Evolutionary conservation across 306 rosid genomes (phyloP).

Genomic region (Malus asiatica): DNA sequence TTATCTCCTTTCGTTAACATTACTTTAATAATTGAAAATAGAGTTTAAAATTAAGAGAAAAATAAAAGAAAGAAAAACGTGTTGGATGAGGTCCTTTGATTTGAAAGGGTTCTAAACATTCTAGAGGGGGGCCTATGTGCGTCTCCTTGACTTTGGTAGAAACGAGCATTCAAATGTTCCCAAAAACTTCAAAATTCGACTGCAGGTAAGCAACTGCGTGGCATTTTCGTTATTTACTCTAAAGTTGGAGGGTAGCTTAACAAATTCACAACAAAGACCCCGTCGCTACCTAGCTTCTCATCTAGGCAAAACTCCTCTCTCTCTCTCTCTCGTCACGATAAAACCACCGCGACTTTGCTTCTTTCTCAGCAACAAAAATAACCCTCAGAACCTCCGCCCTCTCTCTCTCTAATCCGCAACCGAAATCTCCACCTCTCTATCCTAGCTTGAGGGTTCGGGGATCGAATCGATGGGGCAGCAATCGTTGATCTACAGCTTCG

Average conservation of each 20-base stretch:
- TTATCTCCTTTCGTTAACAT: neutral
- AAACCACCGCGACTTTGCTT: neutral
- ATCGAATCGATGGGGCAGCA: constrained; percentile 68
- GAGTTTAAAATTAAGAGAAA: neutral
- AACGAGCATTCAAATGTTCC: neutral
- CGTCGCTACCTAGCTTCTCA: constrained; percentile 47
- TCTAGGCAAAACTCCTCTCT: constrained; percentile 32
- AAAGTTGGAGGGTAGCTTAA: constrained; percentile 18
- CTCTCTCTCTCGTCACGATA: neutral
- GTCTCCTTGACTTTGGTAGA: neutral
- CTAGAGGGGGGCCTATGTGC: constrained; percentile 1
- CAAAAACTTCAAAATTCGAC: constrained; percentile 16
- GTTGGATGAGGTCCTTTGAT: neutral
- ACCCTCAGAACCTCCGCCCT: constrained; percentile 5
- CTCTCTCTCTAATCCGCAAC: neutral
- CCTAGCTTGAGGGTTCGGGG: constrained; percentile 16
- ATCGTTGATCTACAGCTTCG: constrained; percentile 92
- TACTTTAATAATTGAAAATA: neutral
- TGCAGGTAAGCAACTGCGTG: neutral
- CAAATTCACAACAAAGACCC: constrained; percentile 1
- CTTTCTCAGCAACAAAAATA: constrained; percentile 8
- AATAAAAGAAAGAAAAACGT: neutral
- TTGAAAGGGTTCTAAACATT: neutral
- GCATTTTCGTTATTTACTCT: constrained; percentile 30
- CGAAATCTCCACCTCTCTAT: constrained; percentile 1